phyloP scores from a whole-genome alignment of 2,329 filamentous ascomycete species.

The Phoma herbarum region DNA sequence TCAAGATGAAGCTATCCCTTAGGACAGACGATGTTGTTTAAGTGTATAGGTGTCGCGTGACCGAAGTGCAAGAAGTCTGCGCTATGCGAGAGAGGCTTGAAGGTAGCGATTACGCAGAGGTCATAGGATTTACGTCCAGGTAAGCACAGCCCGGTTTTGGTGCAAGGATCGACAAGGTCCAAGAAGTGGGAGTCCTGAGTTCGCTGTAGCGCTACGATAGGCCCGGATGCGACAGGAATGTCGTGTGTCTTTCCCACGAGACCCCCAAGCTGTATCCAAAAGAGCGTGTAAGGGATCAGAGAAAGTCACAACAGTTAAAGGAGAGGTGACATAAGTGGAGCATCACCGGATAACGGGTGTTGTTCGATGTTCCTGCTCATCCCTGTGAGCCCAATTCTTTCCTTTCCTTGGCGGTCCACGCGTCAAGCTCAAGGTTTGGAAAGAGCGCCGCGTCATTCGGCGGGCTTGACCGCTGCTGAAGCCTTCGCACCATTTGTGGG shows the following conservation, averaged over 20 bases:
- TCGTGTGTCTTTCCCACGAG: slow-evolving; percentile 5
- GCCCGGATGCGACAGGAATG: slow-evolving; percentile 9
- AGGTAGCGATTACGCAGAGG: slow-evolving; percentile 2
- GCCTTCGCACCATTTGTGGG: neutral
- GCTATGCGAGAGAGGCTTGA: neutral
- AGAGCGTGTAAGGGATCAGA: slow-evolving; percentile 4
- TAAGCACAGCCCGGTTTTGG: slow-evolving; percentile 16
- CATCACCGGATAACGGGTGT: slow-evolving; percentile 10
- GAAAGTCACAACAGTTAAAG: slow-evolving; percentile 14
- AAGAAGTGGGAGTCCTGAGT: slow-evolving; percentile 9
- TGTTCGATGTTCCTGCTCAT: slow-evolving; percentile 15
- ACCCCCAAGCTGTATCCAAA: neutral
- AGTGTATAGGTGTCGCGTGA: slow-evolving; percentile 13
- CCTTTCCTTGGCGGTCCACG: slow-evolving; percentile 19
- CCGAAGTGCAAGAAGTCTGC: slow-evolving; percentile 1
- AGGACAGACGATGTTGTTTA: neutral
- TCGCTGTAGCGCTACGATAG: slow-evolving; percentile 8
- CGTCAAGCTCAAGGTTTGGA: slow-evolving; percentile 16
- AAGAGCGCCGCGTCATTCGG: slow-evolving; percentile 12
- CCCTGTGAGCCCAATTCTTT: slow-evolving; percentile 19
- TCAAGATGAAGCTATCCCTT: neutral
- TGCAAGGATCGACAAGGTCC: slow-evolving; percentile 14
- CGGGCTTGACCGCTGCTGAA: slow-evolving; percentile 10
- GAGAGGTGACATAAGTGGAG: slow-evolving; percentile 20
- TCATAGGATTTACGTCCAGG: slow-evolving; percentile 14